Base-by-base conservation (phyloP, 805 yeast genomes). In the Wickerhamomyces queroliae region DNA sequence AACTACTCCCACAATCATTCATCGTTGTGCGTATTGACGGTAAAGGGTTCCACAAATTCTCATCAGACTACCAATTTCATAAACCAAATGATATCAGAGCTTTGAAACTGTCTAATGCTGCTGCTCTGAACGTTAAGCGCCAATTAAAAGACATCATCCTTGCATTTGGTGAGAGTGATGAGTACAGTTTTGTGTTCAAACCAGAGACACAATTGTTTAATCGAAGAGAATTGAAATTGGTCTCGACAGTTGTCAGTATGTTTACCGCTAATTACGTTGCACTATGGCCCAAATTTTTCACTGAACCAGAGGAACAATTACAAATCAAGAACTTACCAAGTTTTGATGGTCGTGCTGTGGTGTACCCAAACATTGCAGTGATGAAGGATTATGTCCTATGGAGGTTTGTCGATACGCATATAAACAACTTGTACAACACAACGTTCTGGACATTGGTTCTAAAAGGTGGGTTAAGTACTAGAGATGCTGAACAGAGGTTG, bases 361-460 rank as follows among this genome's bases (percentile, higher is more conserved):
- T 78, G 1, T 93, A 93, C 50, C 99, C 99, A 0, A 76, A 71
- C 39, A 47, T 66, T 15, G 52, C 64, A 5, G 63, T 67, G 1
- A 67, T 91, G 2, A 69, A 86, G 40, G 98, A 91, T 59, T 93
- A 93, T 56, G 74, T 93, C 47, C 67, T 84, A 41, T 93, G 99
- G 99, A 72, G 99, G 48, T 97, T 87, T 56, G 98, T 83, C 1
- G 99, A 93, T 57, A 93, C 93, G 37, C 99, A 93, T 63, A 93
- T 93, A 40, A 93, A 93, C 59, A 93, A 93, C 58, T 62, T 93
- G 43, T 93, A 91, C 66, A 93, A 93, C 56, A 93, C 99, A 0
- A 69, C 88, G 1, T 93, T 93, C 58, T 93, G 99, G 99, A 69
- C 78, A 6, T 67, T 93, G 52, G 91, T 93, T 0, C 56, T 66